These are phyloP conservation scores for Epichloe gansuensis DNA, from an alignment of 2,329 filamentous ascomycete genomes.

Conservation along the genomic window DNA sequence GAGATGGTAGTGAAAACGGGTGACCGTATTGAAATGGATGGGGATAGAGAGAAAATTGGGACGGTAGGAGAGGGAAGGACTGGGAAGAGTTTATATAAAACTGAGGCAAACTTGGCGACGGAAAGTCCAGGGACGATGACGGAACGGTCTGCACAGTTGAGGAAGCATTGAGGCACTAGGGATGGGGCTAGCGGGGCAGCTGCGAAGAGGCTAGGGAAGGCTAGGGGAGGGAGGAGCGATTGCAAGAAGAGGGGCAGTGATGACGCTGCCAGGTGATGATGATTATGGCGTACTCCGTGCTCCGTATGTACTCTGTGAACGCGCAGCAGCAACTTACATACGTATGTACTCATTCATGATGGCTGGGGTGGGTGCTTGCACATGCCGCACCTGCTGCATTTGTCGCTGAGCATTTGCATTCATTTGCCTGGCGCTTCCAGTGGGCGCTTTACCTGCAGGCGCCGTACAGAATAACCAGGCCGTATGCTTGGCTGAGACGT, in stretches of 20 bases:
- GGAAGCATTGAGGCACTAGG: background rate
- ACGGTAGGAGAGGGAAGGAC: background rate
- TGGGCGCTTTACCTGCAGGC: background rate
- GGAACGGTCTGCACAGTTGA: background rate
- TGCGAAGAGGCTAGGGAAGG: background rate
- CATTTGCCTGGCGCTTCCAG: background rate
- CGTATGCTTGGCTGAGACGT: background rate
- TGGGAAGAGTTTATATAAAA: slow-evolving; percentile 2
- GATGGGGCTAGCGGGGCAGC: background rate
- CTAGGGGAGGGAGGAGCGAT: background rate
- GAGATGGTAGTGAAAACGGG: too few relatives aligned
- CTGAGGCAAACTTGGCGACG: background rate
- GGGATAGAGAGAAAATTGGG: background rate
- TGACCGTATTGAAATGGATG: background rate
- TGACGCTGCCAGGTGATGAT: background rate
- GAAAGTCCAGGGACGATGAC: slow-evolving; percentile 3
- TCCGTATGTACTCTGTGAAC: background rate
- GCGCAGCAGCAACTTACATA: too few relatives aligned
- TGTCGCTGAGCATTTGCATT: background rate
- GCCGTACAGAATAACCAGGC: background rate
- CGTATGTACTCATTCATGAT: background rate
- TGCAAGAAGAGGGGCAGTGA: background rate
- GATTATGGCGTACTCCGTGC: background rate
- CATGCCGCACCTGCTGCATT: background rate
- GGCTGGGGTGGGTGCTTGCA: background rate